phyloP scores from a whole-genome alignment of 306 rosid genomes.

The Corylus americana region DNA sequence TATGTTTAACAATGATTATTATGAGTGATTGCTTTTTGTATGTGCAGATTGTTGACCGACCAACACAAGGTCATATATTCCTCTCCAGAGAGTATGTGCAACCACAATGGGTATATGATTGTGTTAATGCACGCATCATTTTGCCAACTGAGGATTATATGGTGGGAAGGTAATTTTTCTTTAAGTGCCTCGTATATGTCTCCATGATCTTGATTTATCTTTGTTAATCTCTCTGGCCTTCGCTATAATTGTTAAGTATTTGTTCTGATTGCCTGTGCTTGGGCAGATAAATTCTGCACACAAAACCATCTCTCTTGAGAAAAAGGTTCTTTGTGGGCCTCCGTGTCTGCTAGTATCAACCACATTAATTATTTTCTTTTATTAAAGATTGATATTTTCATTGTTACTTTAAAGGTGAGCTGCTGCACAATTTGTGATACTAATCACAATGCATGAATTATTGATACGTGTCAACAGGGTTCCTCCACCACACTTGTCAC shows the following conservation, averaged over 20 bases:
- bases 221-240: neutral
- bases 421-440: neutral
- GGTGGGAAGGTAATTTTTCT: slow-evolving; percentile 75
- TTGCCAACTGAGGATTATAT: slow-evolving; percentile 70
- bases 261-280: neutral
- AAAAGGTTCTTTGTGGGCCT: neutral
- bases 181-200: neutral
- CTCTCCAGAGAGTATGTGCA: slow-evolving; percentile 84
- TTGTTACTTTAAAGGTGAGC: neutral
- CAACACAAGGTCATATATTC: slow-evolving; percentile 64
- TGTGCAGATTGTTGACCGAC: slow-evolving; percentile 83
- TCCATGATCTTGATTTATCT: neutral
- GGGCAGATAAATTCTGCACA: neutral
- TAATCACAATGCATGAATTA: neutral
- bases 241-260: neutral
- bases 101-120: slow-evolving; percentile 95
- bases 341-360: neutral
- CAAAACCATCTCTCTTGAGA: neutral
- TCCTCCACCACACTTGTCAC: slow-evolving; percentile 94
- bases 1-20: slow-evolving; percentile 1
- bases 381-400: neutral
- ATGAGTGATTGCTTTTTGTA: slow-evolving; percentile 27
- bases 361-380: neutral
- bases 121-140: slow-evolving; percentile 72
- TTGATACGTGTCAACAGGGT: slow-evolving; percentile 45